phyloP scores from a whole-genome alignment of 2,329 filamentous ascomycete genomes.

The Fusarium decemcellulare region DNA sequence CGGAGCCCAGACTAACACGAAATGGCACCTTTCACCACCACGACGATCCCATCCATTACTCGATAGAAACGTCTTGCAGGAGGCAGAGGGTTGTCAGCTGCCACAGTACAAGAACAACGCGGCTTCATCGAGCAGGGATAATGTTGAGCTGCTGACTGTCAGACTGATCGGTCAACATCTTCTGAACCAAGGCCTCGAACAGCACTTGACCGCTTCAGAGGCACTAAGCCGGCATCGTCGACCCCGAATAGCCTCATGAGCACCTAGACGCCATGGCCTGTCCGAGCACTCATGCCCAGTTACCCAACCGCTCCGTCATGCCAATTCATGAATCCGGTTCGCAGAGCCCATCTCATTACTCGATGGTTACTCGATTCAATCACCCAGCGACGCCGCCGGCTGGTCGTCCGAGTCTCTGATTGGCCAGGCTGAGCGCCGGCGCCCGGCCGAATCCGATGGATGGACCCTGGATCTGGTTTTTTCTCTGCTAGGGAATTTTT shows the following conservation, averaged over 20 bases:
- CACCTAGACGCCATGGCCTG: background rate
- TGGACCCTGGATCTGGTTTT: conserved; percentile 31
- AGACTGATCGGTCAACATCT: background rate
- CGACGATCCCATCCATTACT: conserved; percentile 25
- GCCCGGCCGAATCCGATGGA: conserved; percentile 43
- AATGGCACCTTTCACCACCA: conserved; percentile 5
- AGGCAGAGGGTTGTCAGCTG: background rate
- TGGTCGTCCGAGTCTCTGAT: conserved; percentile 34
- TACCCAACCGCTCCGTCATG: background rate
- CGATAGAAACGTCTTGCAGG: conserved; percentile 30
- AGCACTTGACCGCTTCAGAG: background rate
- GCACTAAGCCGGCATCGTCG: background rate
- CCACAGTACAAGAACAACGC: background rate
- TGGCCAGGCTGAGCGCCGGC: conserved; percentile 38
- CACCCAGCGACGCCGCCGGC: conserved; percentile 43
- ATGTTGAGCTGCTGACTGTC: conserved; percentile 11
- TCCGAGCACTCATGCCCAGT: conserved; percentile 15
- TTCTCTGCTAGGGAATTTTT: background rate
- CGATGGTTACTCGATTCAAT: conserved; percentile 64
- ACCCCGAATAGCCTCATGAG: conserved; percentile 20
- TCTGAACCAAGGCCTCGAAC: conserved; percentile 12
- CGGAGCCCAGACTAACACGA: conserved; percentile 2
- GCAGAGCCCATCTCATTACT: conserved; percentile 50
- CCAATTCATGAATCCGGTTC: background rate
- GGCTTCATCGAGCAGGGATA: background rate